Percentiles rank a stretch among this genome's conserved stretches.
Evolutionary conservation across 75 land plant species (phyloP).

Genomic region (Pseudotsuga menziesii): DNA sequence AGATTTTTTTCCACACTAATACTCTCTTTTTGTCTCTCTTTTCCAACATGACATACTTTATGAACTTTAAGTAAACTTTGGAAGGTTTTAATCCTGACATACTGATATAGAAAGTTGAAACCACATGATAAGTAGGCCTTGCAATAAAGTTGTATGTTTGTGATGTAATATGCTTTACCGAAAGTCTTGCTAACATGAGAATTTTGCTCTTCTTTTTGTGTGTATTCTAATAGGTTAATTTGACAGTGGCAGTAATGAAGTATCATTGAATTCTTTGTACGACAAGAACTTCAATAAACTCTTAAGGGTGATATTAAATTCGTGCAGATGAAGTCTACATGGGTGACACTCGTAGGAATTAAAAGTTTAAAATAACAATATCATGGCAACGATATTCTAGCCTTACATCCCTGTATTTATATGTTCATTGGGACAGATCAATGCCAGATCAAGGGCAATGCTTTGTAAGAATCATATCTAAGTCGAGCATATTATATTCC

Average conservation of each 20-base stretch:
- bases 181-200: background rate
- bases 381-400: background rate
- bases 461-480: background rate
- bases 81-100: background rate
- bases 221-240: background rate
- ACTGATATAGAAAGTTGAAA: too few species aligned
- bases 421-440: background rate
- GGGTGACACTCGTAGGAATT: background rate
- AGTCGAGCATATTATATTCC: background rate
- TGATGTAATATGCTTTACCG: too few species aligned
- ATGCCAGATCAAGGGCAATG: background rate
- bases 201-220: background rate
- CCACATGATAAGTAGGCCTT: background rate
- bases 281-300: background rate
- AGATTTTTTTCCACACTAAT: too few species aligned
- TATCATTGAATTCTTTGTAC: conserved; percentile 1
- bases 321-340: background rate
- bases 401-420: background rate
- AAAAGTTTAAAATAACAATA: background rate
- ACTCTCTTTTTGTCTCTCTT: background rate
- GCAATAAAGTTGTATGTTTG: background rate
- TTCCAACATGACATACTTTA: background rate
- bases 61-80: background rate
- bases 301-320: background rate
- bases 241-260: background rate